Evolutionary conservation across 2,329 filamentous ascomycete species (phyloP), one percentile per base, ranked within the genome.

Genomic region (Daldinia sp.): DNA sequence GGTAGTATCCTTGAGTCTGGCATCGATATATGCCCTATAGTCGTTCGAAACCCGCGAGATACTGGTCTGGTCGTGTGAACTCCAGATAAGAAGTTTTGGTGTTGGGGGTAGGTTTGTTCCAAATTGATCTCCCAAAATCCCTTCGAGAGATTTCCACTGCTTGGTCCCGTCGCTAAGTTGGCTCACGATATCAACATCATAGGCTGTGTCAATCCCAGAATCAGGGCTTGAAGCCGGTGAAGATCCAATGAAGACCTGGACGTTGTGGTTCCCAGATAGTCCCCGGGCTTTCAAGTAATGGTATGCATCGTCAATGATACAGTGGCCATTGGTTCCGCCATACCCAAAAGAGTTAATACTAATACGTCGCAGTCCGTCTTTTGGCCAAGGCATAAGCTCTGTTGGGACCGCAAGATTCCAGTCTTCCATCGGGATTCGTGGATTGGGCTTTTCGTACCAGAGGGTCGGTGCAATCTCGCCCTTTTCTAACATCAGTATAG

Each of bases 331-430:
- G 18, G 77, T 77, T 35, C 79, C 79, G 56, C 79, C 79, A 65
- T 75, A 81, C 15, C 80, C 79, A 53, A 80, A 81, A 6, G 73
- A 76, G 68, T 80, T 80, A 44, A 81, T 74, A 67, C 74, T 76
- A 7, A 73, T 77, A 50, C 79, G 73, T 18, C 76, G 76, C 9
- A 77, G 57, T 20, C 74, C 74, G 42, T 74, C 59, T 1, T 67
- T 74, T 6, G 74, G 74, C 75, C 75, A 77, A 33, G 73, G 71
- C 30, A 74, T 64, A 26, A 75, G 63, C 48, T 74, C 72, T 0
- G 73, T 75, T 26, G 73, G 75, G 23, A 76, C 60, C 62, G 67
- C 35, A 20, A 41, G 68, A 5, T 72, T 72, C 76, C 75, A 79
- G 54, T 75, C 71, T 7, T 77, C 71, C 2, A 78, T 60, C 4